A percentile compares a stretch with the other conserved stretches of the same genome.
Evolutionary conservation across 192 early-diverging fungal species (phyloP).

Genomic region (Linnemannia elongata): DNA sequence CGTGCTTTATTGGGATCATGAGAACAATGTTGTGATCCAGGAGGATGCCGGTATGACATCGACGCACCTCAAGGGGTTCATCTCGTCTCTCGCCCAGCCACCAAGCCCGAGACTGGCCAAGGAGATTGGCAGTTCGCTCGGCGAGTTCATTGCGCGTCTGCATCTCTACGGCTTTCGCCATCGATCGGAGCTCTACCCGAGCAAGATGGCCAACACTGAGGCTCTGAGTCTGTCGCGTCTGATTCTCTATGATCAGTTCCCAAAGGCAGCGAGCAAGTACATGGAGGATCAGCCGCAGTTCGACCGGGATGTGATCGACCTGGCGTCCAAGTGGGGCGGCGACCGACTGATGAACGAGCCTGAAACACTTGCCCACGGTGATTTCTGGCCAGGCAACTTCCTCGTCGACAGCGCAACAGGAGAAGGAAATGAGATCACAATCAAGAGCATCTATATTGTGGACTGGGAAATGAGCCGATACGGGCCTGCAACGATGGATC

Average conservation of each 20-base stretch:
- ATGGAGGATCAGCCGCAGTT: conserved; percentile 36
- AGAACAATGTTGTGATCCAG: conserved; percentile 45
- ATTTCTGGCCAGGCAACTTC: conserved; percentile 59
- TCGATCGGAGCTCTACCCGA: conserved; percentile 38
- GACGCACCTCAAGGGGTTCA: conserved; percentile 42
- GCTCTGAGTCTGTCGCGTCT: conserved; percentile 35
- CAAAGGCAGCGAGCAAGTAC: conserved; percentile 27
- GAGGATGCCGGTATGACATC: conserved; percentile 45
- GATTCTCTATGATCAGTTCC: conserved; percentile 47
- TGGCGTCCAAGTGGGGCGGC: conserved; percentile 51
- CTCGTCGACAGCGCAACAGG: conserved; percentile 28
- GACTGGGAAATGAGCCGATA: conserved; percentile 57
- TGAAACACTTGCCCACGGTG: conserved; percentile 54
- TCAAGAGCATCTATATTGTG: conserved; percentile 42
- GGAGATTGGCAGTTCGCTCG: conserved; percentile 48
- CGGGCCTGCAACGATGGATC: conserved; percentile 54
- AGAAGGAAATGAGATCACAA: conserved; percentile 33
- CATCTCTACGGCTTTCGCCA: conserved; percentile 41
- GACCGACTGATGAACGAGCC: conserved; percentile 51
- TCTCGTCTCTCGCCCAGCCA: conserved; percentile 36
- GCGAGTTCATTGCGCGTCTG: conserved; percentile 55
- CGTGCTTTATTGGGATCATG: conserved; percentile 42
- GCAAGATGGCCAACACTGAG: conserved; percentile 41
- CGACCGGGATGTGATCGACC: conserved; percentile 28
- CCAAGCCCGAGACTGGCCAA: conserved; percentile 34